Conservation (phyloP, 768 basidiomycete genomes). For the Rhodocollybia butyracea region DNA sequence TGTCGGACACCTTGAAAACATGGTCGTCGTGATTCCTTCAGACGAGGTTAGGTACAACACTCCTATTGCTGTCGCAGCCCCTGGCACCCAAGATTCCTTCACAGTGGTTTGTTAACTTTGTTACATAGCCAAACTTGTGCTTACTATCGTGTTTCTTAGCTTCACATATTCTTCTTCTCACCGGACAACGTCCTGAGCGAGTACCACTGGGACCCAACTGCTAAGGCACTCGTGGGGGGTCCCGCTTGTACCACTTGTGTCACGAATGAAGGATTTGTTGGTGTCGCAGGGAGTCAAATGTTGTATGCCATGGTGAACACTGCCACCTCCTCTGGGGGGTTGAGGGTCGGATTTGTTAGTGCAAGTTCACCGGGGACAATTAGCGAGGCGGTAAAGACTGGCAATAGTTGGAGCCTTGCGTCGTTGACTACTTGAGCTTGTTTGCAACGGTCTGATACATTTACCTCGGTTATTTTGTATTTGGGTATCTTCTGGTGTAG, state of each 20-base stretch:
- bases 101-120: not conserved
- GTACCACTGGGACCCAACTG: not conserved
- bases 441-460: no score
- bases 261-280: no score
- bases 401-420: not conserved
- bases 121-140: not conserved
- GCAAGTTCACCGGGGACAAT: not conserved
- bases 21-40: not conserved
- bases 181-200: no score
- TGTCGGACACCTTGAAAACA: not conserved
- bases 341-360: not conserved
- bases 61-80: not conserved
- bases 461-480: no score
- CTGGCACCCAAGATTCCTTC: not conserved
- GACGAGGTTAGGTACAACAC: no score
- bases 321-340: not conserved
- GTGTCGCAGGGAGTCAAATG: no score
- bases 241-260: conserved; percentile 2
- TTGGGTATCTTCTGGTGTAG: no score
- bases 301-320: not conserved
- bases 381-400: not conserved
- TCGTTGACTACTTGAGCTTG: no score
- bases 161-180: not conserved
- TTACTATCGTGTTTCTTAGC: not conserved
- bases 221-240: not conserved